A percentile compares a stretch with the other conserved stretches of the same genome.
Conservation (phyloP, 306 rosid species). For the Dryas octopetala region DNA sequence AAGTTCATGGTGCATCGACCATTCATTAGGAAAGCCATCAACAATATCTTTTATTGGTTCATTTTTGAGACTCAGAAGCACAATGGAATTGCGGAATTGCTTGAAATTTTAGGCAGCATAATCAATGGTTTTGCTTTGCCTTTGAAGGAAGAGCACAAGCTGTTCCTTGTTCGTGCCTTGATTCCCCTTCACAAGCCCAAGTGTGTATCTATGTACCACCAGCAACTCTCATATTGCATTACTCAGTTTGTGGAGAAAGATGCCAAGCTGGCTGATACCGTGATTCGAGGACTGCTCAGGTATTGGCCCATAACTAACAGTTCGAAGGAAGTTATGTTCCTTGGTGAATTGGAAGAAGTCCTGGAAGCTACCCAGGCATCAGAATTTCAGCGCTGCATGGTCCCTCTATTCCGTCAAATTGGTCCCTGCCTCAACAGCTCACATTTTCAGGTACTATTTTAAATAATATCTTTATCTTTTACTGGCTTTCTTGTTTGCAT, state of each 20-base stretch:
- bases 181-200: constrained; percentile 73
- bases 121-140: constrained; percentile 68
- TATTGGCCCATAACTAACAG: constrained; percentile 65
- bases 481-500: constrained; percentile 4
- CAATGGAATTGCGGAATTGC: constrained; percentile 61
- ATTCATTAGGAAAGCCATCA: constrained; percentile 61
- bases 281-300: constrained; percentile 56
- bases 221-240: constrained; percentile 60
- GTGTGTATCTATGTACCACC: constrained; percentile 57
- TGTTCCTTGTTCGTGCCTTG: constrained; percentile 58
- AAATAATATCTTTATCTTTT: neutral
- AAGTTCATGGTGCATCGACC: constrained; percentile 72
- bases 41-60: constrained; percentile 57
- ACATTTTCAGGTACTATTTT: constrained; percentile 59
- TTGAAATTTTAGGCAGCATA: constrained; percentile 63
- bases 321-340: constrained; percentile 68
- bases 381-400: constrained; percentile 61
- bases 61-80: constrained; percentile 66
- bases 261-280: constrained; percentile 61
- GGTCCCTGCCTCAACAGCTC: constrained; percentile 56
- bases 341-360: constrained; percentile 65
- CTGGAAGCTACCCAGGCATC: constrained; percentile 56
- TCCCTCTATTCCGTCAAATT: constrained; percentile 57
- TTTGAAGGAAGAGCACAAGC: constrained; percentile 70
- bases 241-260: constrained; percentile 66